Percentiles rank a stretch among this genome's conserved stretches.
These are phyloP conservation scores for Bacidia gigantensis DNA, from an alignment of 495 filamentous ascomycete genomes.

Conservation along the genomic window DNA sequence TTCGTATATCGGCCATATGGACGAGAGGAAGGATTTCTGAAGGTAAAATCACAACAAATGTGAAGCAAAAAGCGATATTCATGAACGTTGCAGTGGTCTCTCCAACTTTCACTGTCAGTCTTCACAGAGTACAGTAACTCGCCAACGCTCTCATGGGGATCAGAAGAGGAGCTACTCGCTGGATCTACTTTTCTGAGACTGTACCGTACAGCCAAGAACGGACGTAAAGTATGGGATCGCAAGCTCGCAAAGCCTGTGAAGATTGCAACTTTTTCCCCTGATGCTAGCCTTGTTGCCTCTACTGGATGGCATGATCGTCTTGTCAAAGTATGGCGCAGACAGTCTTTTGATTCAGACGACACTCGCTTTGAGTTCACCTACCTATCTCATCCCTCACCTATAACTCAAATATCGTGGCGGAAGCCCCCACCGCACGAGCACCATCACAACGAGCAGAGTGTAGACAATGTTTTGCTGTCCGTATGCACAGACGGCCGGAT, in stretches of 20 bases:
- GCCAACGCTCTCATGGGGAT: constrained; percentile 72
- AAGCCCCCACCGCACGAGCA: constrained; percentile 51
- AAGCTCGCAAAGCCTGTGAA: constrained; percentile 57
- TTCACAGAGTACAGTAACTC: constrained; percentile 33
- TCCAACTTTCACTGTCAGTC: constrained; percentile 32
- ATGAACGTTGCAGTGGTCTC: constrained; percentile 34
- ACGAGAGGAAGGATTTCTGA: constrained; percentile 50
- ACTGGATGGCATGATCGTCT: constrained; percentile 67
- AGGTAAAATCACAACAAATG: constrained; percentile 28
- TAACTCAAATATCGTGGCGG: constrained; percentile 80
- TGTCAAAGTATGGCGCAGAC: constrained; percentile 82
- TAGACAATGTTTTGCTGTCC: constrained; percentile 87
- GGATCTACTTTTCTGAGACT: constrained; percentile 59
- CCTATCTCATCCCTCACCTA: constrained; percentile 63
- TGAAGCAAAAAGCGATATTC: background rate
- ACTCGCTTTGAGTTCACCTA: constrained; percentile 85
- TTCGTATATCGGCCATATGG: constrained; percentile 72
- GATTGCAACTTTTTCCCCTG: constrained; percentile 70
- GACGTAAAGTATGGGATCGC: constrained; percentile 55
- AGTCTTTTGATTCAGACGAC: constrained; percentile 72
- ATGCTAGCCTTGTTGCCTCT: constrained; percentile 73
- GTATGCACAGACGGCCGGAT: constrained; percentile 74
- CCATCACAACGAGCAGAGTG: constrained; percentile 36
- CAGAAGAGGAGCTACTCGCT: constrained; percentile 65
- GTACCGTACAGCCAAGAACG: constrained; percentile 25